Percentiles rank a stretch among this genome's conserved stretches.
Evolutionary conservation across 2,329 filamentous ascomycete genomes (phyloP).

Genomic region (Gliomastix tumulicola): DNA sequence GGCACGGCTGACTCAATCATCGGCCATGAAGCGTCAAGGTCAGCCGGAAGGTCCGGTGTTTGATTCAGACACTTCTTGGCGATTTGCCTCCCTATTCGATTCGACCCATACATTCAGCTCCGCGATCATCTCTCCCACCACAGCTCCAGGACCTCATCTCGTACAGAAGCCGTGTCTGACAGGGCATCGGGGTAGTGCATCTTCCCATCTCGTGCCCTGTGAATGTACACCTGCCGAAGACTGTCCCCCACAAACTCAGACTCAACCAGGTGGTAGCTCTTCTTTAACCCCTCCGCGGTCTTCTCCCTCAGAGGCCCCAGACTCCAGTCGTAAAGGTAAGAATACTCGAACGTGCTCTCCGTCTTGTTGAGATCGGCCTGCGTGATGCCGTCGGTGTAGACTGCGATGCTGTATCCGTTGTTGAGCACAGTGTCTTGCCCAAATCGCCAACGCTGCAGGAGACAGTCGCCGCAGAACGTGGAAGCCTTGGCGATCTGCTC

Average conservation of each 20-base stretch:
- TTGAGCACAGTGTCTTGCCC: conserved; percentile 40
- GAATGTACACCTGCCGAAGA: conserved; percentile 4
- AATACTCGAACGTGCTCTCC: conserved; percentile 3
- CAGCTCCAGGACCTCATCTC: conserved; percentile 5
- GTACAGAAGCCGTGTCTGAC: too few species aligned
- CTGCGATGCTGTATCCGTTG: conserved; percentile 52
- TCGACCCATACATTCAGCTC: too few species aligned
- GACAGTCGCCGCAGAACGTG: conserved; percentile 50
- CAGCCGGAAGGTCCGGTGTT: too few species aligned
- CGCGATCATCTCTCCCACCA: conserved; percentile 5
- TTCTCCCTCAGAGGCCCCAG: conserved; percentile 2
- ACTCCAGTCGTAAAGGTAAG: conserved; percentile 3
- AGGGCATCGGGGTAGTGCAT: too few species aligned
- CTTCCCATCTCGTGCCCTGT: background rate
- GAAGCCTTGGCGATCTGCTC: conserved; percentile 40
- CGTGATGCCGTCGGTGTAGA: conserved; percentile 33
- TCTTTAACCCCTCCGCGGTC: conserved; percentile 1
- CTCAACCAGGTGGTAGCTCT: conserved; percentile 4
- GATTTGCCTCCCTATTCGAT: too few species aligned
- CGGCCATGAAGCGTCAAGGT: too few species aligned
- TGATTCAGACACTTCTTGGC: too few species aligned
- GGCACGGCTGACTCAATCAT: too few species aligned
- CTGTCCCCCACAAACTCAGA: conserved; percentile 1
- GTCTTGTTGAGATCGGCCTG: conserved; percentile 28
- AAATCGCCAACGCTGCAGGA: conserved; percentile 49